Conservation (phyloP, 768 basidiomycete species). For the Sporobolomyces pararoseus region DNA sequence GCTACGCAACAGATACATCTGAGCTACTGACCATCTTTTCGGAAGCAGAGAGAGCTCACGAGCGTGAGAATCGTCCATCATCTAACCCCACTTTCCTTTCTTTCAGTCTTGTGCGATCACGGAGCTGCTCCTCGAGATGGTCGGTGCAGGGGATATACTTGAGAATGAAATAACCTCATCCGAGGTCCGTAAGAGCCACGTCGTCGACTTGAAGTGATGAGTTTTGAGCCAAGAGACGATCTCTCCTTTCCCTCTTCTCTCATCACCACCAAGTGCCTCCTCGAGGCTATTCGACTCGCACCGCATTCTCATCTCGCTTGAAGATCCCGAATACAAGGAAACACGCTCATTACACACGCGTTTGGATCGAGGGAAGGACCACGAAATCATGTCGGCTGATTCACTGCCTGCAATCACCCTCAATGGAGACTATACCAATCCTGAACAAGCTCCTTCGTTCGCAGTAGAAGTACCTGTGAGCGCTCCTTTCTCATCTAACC, state of each 20-base stretch:
- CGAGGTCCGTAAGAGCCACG: too few relatives aligned
- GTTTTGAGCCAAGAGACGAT: neutral
- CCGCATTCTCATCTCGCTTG: too few relatives aligned
- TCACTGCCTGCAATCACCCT: conserved; percentile 3
- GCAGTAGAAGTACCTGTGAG: conserved; percentile 37
- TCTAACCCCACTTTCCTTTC: neutral
- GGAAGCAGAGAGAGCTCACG: too few relatives aligned
- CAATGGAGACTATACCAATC: neutral
- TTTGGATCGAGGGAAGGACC: neutral
- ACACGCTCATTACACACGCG: neutral
- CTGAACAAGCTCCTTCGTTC: conserved; percentile 11
- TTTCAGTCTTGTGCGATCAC: too few relatives aligned
- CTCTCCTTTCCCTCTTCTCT: neutral
- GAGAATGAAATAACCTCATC: too few relatives aligned
- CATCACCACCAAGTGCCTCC: neutral
- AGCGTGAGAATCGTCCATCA: neutral
- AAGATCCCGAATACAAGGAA: neutral
- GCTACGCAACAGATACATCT: too few relatives aligned
- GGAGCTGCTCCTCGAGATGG: too few relatives aligned
- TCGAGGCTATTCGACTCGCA: too few relatives aligned
- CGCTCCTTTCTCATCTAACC: neutral
- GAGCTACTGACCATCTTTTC: neutral
- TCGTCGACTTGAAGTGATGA: too few relatives aligned
- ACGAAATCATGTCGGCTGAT: neutral
- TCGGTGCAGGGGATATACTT: too few relatives aligned